phyloP scores from a whole-genome alignment of 257 asterid genomes.

The Ligustrum vulgare region DNA sequence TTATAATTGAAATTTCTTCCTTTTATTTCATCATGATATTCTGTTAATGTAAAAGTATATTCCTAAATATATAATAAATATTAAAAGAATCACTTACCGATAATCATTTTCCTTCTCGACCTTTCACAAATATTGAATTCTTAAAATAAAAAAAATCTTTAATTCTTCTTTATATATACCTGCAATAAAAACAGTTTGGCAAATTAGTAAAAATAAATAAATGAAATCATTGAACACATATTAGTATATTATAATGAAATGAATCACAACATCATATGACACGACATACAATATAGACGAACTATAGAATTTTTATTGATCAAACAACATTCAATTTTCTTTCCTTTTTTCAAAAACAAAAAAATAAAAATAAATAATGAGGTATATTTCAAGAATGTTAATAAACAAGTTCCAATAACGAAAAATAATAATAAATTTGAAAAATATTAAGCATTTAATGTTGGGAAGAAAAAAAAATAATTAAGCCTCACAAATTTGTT shows the following conservation, averaged over 20 bases:
- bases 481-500: no score
- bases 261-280: neutral
- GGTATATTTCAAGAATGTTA: no score
- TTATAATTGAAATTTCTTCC: no score
- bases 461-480: neutral
- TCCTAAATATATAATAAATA: no score
- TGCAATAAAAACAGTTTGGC: neutral
- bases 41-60: neutral
- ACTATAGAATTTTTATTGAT: no score
- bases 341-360: no score
- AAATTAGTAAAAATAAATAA: neutral
- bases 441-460: neutral
- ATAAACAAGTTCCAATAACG: neutral
- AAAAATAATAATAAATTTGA: neutral
- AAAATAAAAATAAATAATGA: no score
- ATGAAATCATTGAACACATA: no score
- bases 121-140: neutral
- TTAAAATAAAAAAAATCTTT: no score
- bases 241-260: neutral
- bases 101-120: neutral
- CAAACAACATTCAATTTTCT: neutral
- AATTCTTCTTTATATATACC: neutral
- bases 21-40: no score
- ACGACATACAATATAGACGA: neutral
- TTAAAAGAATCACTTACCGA: neutral